These are phyloP conservation scores for Rhodomyrtus psidioides DNA, from an alignment of 441 rosid species.

Conservation along the genomic window DNA sequence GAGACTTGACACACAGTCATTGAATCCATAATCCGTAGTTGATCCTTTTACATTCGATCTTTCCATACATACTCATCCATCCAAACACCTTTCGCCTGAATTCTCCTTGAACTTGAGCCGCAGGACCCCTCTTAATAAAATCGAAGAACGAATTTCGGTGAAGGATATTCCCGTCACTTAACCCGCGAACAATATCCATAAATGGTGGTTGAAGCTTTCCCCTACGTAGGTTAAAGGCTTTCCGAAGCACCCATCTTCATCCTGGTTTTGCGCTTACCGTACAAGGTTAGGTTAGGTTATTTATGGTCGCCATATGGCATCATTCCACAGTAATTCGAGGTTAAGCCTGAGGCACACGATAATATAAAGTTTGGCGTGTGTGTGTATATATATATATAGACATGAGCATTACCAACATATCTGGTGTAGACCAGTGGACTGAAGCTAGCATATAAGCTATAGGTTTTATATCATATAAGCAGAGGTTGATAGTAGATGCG, in stretches of 20 bases:
- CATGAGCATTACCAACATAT: neutral
- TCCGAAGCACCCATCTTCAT: neutral
- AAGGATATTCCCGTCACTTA: too few species aligned
- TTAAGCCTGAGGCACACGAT: neutral
- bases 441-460: neutral
- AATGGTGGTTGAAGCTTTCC: neutral
- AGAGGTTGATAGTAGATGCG: neutral
- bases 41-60: too few species aligned
- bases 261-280: neutral
- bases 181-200: too few species aligned
- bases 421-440: neutral
- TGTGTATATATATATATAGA: neutral
- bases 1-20: too few species aligned
- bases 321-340: neutral
- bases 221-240: neutral
- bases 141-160: too few species aligned
- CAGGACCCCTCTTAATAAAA: too few species aligned
- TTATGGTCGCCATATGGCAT: neutral
- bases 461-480: neutral
- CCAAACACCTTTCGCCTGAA: too few species aligned
- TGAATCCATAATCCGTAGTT: too few species aligned
- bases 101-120: too few species aligned
- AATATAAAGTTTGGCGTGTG: neutral
- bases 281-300: neutral
- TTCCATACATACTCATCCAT: too few species aligned